Percentiles rank a stretch among this genome's conserved stretches.
Conservation (phyloP, 495 filamentous ascomycete species). For the Staphylotrichum tortipilum region DNA sequence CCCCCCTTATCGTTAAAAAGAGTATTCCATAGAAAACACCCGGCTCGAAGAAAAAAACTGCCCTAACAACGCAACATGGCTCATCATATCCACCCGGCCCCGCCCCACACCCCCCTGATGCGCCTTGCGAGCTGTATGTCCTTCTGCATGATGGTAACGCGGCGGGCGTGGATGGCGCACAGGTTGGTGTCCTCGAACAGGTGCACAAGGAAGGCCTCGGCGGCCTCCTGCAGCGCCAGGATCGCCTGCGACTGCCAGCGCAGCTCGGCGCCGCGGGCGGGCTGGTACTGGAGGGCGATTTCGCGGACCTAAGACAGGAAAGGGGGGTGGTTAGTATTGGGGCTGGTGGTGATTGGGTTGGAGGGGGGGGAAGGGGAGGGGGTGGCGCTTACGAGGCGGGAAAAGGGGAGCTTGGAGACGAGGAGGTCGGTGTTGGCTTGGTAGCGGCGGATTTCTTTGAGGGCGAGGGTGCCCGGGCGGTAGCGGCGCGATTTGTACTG, state of each 20-base stretch:
- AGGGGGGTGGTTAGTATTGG: not conserved
- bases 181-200: constrained; percentile 94
- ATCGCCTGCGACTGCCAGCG: constrained; percentile 93
- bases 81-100: constrained; percentile 27
- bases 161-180: constrained; percentile 90
- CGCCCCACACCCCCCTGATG: constrained; percentile 60
- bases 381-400: constrained; percentile 57
- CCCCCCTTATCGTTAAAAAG: too few relatives aligned
- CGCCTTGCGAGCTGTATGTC: constrained; percentile 85
- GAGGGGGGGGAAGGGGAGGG: not conserved
- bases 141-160: constrained; percentile 96
- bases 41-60: too few relatives aligned
- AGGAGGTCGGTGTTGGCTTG: constrained; percentile 77
- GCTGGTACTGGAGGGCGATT: constrained; percentile 53
- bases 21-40: too few relatives aligned
- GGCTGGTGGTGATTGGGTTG: not conserved
- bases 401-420: constrained; percentile 74
- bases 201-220: constrained; percentile 88
- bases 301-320: constrained; percentile 92
- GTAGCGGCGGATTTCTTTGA: constrained; percentile 79
- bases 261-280: constrained; percentile 50
- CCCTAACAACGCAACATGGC: too few relatives aligned
- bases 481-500: constrained; percentile 58
- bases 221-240: constrained; percentile 79
- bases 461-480: constrained; percentile 72